Base-by-base conservation (phyloP, 768 basidiomycete species). In the Mycena venus region DNA sequence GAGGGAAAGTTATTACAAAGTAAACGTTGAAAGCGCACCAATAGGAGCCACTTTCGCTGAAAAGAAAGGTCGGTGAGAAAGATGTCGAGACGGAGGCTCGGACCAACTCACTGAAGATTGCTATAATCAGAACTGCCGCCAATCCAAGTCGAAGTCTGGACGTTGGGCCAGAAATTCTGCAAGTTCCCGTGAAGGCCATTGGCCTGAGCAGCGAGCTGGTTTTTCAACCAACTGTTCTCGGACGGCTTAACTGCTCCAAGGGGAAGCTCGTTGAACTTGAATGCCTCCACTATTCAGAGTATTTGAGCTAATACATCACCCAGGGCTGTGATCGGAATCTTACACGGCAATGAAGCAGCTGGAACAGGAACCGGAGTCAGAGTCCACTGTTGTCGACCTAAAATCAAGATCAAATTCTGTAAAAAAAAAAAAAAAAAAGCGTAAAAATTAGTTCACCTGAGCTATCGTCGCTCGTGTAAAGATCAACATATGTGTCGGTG, bases 351-450 rank as follows among this genome's bases (percentile, higher is more conserved):
- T 12, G 74, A 70, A 9, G 27, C 74, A 7, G 34, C 44, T 4
- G 68, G 58, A 4, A 36, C 59, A 32, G 63, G 21, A 29, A 75
- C 38, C 10, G 74, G 69, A 12, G 65, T 68, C 8, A 75, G 59
- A 23, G 74, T 75, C 74, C 74, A 75, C 25, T 61, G 69, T 40
- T 75, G 74, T 55, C 74, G 47, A n/a, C 74, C 68, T 74, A 25
- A 2, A 34, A 19, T 34, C 2, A 10, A 25, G 19, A 47, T 58
- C 17, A 66, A 27, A 32, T 19, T 55, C 56, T 12, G 25, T 8
- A 47, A 58, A 56, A 31, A 2, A 11, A 29, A 56, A 15, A 7
- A 7, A 40, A 29, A 70, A 11, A 42, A 42, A 7, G 31, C 42
- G 34, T 29, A n/a, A n/a, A n/a, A n/a, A n/a, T n/a, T n/a, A n/a